Conservation (phyloP, 192 early-diverging fungal genomes). For the Fimicolochytrium jonesii region DNA sequence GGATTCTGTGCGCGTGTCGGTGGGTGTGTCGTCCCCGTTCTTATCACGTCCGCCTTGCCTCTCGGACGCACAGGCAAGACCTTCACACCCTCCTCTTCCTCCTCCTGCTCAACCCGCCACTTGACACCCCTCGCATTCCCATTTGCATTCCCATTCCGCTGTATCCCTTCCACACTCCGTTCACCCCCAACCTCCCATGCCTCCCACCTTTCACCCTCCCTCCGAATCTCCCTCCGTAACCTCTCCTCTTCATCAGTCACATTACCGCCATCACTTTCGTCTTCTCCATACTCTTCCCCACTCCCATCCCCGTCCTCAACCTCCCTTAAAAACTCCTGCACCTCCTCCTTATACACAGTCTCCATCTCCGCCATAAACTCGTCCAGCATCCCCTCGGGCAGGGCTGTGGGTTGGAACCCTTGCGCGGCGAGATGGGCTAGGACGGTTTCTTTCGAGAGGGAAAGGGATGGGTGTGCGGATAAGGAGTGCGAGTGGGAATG, state of each 20-base stretch:
- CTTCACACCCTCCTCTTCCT: neutral
- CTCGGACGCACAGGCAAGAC: too few relatives aligned
- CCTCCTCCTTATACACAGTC: slow-evolving; percentile 12
- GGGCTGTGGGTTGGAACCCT: slow-evolving; percentile 26
- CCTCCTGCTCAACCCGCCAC: neutral
- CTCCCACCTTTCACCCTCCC: too few relatives aligned
- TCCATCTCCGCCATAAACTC: slow-evolving; percentile 33
- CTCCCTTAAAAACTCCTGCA: slow-evolving; percentile 19
- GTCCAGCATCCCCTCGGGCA: slow-evolving; percentile 24
- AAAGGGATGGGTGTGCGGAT: too few relatives aligned
- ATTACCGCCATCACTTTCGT: neutral
- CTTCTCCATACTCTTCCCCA: neutral
- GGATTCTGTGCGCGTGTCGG: too few relatives aligned
- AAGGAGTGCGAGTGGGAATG: too few relatives aligned
- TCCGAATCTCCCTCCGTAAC: slow-evolving; percentile 1
- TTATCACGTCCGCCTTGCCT: too few relatives aligned
- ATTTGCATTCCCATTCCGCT: neutral
- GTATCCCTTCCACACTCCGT: too few relatives aligned
- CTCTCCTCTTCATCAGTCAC: neutral
- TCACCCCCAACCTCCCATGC: too few relatives aligned
- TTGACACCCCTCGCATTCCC: neutral
- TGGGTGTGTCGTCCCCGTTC: too few relatives aligned
- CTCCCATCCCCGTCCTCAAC: slow-evolving; percentile 12
- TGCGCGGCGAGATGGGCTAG: slow-evolving; percentile 20
- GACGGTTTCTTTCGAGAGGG: slow-evolving; percentile 22